A percentile compares a stretch with the other conserved stretches of the same genome.
Evolutionary conservation across 2,329 filamentous ascomycete genomes (phyloP).

Genomic region (Colletotrichum lentis): DNA sequence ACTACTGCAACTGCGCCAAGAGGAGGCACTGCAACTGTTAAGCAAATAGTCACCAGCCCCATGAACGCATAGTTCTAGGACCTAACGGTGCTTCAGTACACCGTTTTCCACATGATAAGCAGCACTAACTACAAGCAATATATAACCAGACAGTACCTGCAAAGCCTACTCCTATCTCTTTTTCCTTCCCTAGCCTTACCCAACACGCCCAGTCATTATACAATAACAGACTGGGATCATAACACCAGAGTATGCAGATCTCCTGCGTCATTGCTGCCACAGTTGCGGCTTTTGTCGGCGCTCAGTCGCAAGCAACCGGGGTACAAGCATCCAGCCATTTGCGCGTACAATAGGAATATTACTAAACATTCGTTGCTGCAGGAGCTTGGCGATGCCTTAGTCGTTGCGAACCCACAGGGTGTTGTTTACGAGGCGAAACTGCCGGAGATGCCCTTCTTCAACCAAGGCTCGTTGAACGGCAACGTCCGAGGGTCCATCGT

Average conservation of each 20-base stretch:
- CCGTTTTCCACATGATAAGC: not conserved
- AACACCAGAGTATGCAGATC: constrained; percentile 38
- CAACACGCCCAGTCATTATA: not conserved
- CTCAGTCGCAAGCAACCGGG: constrained; percentile 41
- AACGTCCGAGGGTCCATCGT: constrained; percentile 64
- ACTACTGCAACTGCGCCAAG: not conserved
- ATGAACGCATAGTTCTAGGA: not conserved
- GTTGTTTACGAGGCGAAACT: constrained; percentile 64
- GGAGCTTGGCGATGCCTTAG: constrained; percentile 59
- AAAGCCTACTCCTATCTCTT: not conserved
- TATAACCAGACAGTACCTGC: not conserved
- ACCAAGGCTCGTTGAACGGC: constrained; percentile 55
- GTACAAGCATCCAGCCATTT: constrained; percentile 19
- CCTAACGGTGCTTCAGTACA: not conserved
- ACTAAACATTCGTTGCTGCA: constrained; percentile 35
- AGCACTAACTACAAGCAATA: not conserved
- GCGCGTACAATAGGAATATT: not conserved
- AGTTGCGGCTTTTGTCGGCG: constrained; percentile 44
- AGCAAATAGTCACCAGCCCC: not conserved
- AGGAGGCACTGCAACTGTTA: not conserved
- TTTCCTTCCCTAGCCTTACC: not conserved
- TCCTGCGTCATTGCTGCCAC: constrained; percentile 41
- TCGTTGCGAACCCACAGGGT: constrained; percentile 63
- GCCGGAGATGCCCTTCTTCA: constrained; percentile 61
- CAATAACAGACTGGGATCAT: not conserved